These are phyloP conservation scores for Yamadazyma ubonensis DNA, from an alignment of 805 yeast genomes.

Conservation along the genomic window DNA sequence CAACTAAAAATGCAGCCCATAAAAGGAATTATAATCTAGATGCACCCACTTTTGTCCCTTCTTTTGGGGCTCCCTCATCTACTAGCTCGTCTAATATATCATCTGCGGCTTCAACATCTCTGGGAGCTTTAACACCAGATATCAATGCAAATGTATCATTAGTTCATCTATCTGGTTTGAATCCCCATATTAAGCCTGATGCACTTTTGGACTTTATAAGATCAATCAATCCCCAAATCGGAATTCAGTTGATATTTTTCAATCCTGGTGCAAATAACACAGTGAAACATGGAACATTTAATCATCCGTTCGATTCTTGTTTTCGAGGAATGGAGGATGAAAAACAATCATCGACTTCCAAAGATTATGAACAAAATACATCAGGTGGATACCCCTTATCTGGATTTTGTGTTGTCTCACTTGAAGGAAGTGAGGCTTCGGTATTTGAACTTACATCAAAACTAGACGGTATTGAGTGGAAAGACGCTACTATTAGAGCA, in stretches of 20 bases:
- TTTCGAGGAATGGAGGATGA: too few species aligned
- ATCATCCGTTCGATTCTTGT: too few species aligned
- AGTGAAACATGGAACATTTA: too few species aligned
- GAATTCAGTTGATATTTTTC: neutral
- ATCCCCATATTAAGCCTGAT: slow-evolving; percentile 12
- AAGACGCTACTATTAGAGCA: slow-evolving; percentile 18
- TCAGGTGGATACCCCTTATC: neutral
- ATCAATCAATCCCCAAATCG: neutral
- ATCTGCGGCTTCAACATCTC: neutral
- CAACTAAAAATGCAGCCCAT: neutral
- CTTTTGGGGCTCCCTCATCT: slow-evolving; percentile 1
- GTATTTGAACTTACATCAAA: neutral
- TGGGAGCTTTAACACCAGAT: neutral
- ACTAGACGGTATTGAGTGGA: slow-evolving; percentile 17
- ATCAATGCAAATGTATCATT: neutral
- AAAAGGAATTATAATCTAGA: slow-evolving; percentile 18
- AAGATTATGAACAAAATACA: too few species aligned
- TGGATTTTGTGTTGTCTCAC: neutral
- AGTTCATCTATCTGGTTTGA: slow-evolving; percentile 16
- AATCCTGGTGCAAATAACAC: neutral
- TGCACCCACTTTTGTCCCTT: slow-evolving; percentile 23
- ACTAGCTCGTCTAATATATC: slow-evolving; percentile 1
- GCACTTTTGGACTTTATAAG: slow-evolving; percentile 6
- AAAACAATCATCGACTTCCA: too few species aligned
- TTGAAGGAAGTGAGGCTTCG: neutral